phyloP scores from a whole-genome alignment of 257 asterid genomes.

The Solanum lignicaule region DNA sequence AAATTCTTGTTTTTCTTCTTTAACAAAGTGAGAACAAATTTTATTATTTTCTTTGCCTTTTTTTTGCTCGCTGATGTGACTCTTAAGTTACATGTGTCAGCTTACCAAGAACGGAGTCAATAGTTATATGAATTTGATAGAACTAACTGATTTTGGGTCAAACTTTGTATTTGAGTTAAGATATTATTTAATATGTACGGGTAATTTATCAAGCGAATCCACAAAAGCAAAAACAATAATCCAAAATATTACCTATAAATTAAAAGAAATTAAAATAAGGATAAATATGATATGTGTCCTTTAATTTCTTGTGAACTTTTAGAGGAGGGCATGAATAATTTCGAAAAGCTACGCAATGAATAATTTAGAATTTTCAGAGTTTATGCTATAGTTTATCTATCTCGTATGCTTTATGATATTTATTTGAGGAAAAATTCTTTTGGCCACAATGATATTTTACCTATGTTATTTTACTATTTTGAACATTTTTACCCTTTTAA shows the following conservation, averaged over 20 bases:
- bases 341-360: neutral
- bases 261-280: neutral
- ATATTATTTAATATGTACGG: neutral
- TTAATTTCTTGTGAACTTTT: neutral
- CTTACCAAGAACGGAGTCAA: neutral
- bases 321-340: neutral
- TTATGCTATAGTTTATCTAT: neutral
- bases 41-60: neutral
- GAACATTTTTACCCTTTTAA: too few species aligned
- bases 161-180: neutral
- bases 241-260: neutral
- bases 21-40: neutral
- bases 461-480: too few species aligned
- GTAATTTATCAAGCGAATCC: neutral
- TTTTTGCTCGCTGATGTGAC: neutral
- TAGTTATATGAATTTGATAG: neutral
- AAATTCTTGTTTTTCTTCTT: neutral
- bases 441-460: too few species aligned
- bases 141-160: neutral
- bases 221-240: neutral
- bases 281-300: neutral
- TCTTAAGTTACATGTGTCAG: neutral
- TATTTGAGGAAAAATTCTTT: neutral
- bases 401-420: neutral
- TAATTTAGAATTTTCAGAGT: neutral